Evolutionary conservation across 2,329 filamentous ascomycete genomes (phyloP).

Genomic region (Leptographium lundbergii): DNA sequence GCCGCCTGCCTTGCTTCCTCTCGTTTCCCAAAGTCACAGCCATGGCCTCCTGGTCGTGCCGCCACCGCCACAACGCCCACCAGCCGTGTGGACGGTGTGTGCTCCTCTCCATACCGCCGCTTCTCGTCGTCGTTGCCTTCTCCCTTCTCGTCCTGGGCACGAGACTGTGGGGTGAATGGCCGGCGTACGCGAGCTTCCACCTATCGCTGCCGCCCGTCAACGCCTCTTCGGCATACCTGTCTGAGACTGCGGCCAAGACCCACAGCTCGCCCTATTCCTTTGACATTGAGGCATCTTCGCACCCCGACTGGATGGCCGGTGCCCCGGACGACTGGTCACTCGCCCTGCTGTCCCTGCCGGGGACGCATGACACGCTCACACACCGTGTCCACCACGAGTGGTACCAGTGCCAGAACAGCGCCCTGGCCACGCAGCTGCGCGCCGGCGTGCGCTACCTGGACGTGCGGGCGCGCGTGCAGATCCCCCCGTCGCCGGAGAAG

Average conservation of each 20-base stretch:
- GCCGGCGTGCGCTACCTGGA: conserved; percentile 38
- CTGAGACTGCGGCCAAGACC: neutral
- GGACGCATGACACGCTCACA: conserved; percentile 42
- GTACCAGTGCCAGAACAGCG: conserved; percentile 35
- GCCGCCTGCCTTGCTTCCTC: neutral
- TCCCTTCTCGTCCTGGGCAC: neutral
- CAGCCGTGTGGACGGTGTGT: neutral
- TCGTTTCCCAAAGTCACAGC: too few species aligned
- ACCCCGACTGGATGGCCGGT: conserved; percentile 29
- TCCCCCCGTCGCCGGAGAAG: neutral
- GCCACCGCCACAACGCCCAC: neutral
- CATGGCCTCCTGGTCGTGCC: neutral
- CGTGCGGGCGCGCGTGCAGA: conserved; percentile 28
- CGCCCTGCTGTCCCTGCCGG: conserved; percentile 34
- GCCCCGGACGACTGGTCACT: conserved; percentile 28
- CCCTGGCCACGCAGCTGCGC: conserved; percentile 29
- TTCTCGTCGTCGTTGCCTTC: neutral
- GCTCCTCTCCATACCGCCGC: neutral
- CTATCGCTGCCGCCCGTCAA: neutral
- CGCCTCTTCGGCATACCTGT: neutral
- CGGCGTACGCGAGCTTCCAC: neutral
- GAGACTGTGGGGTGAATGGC: neutral
- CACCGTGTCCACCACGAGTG: conserved; percentile 22
- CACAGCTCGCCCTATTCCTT: conserved; percentile 26
- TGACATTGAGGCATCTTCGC: conserved; percentile 21